phyloP scores from a whole-genome alignment of 495 filamentous ascomycete genomes.

The Annulohypoxylon stygium region DNA sequence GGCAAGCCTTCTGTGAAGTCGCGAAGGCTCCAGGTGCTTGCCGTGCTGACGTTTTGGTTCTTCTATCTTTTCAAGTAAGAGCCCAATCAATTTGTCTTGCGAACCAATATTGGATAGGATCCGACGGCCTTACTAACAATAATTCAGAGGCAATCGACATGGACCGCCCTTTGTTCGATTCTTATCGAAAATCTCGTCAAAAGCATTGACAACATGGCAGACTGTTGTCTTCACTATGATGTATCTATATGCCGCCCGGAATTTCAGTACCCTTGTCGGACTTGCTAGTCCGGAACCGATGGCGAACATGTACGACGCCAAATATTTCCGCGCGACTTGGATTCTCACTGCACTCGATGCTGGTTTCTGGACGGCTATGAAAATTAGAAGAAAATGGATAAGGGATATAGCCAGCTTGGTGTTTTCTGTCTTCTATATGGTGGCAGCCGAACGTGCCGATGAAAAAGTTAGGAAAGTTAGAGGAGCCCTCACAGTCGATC shows the following conservation, averaged over 20 bases:
- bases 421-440: slow-evolving; percentile 89
- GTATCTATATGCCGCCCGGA: slow-evolving; percentile 90
- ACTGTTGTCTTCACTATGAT: slow-evolving; percentile 88
- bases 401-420: slow-evolving; percentile 84
- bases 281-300: slow-evolving; percentile 94
- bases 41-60: slow-evolving; percentile 92
- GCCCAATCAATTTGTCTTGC: not conserved
- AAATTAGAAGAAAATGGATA: slow-evolving; percentile 82
- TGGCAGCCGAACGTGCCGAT: slow-evolving; percentile 93
- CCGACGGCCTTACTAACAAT: slow-evolving; percentile 21
- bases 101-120: not conserved
- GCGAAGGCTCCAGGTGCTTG: slow-evolving; percentile 91
- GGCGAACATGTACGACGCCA: slow-evolving; percentile 90
- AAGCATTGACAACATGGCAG: slow-evolving; percentile 84
- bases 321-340: slow-evolving; percentile 99
- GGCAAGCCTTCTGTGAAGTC: slow-evolving; percentile 91
- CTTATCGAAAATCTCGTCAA: slow-evolving; percentile 76
- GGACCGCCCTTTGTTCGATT: slow-evolving; percentile 82
- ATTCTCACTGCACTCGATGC: slow-evolving; percentile 94
- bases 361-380: slow-evolving; percentile 99
- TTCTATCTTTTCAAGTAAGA: slow-evolving; percentile 79
- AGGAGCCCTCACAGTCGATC: slow-evolving; percentile 87
- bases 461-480: slow-evolving; percentile 96
- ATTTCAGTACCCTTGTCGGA: slow-evolving; percentile 91
- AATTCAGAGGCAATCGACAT: slow-evolving; percentile 82